Evolutionary conservation across 78 protist genomes (phyloP).

Genomic region (Paratrimastix pyriformis): DNA sequence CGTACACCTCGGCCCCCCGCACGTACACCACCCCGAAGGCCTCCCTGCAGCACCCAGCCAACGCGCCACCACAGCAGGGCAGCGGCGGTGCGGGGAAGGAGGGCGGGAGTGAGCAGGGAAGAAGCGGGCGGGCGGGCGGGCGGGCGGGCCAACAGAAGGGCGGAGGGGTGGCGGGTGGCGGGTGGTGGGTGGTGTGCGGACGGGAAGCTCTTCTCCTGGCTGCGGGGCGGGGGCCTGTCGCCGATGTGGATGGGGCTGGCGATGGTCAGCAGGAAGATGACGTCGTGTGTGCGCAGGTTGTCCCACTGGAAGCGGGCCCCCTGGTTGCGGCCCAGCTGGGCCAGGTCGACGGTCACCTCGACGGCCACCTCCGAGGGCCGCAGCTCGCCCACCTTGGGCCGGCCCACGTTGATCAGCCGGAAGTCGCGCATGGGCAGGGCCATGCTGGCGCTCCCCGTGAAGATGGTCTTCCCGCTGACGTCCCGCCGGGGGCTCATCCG

Average conservation of each 20-base stretch:
- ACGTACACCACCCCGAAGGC: slow-evolving; percentile 10
- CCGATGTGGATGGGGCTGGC: neutral
- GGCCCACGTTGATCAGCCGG: slow-evolving; percentile 23
- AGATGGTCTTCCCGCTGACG: slow-evolving; percentile 21
- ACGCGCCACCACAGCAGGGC: neutral
- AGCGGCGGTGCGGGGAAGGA: neutral
- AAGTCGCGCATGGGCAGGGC: slow-evolving; percentile 52
- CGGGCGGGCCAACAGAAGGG: neutral
- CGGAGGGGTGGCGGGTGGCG: neutral
- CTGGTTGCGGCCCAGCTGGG: neutral
- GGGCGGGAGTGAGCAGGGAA: neutral
- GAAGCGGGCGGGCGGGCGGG: neutral
- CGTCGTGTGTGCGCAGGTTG: slow-evolving; percentile 55
- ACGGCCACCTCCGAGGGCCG: slow-evolving; percentile 57
- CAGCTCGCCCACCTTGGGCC: slow-evolving; percentile 65
- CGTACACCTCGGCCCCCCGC: slow-evolving; percentile 44
- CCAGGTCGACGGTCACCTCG: slow-evolving; percentile 30
- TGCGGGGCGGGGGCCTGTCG: neutral
- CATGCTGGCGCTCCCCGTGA: slow-evolving; percentile 72
- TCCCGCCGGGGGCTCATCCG: neutral
- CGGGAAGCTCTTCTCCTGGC: neutral
- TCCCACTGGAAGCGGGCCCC: slow-evolving; percentile 61
- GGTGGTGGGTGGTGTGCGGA: neutral
- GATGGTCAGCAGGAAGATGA: slow-evolving; percentile 51
- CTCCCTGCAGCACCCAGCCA: neutral